Percentiles rank a stretch among this genome's conserved stretches.
These are phyloP conservation scores for Kregervanrija pseudodelftensis DNA, from an alignment of 805 yeast genomes.

Conservation along the genomic window DNA sequence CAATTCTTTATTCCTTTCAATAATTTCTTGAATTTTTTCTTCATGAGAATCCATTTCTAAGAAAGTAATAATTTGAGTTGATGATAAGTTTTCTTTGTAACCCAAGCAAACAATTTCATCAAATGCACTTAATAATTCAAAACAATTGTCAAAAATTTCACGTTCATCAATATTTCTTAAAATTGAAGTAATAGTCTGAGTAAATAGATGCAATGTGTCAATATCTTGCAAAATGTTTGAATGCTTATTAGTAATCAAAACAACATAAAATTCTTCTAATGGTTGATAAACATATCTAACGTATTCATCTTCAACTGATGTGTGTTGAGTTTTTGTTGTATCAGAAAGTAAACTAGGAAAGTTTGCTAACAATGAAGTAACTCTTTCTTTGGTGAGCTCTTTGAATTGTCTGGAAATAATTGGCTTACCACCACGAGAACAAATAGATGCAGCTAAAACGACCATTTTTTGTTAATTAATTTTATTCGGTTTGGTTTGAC, in stretches of 20 bases:
- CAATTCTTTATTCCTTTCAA: constrained; percentile 91
- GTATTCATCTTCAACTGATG: constrained; percentile 86
- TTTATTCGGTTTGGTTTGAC: neutral
- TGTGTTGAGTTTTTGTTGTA: constrained; percentile 68
- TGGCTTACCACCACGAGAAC: constrained; percentile 90
- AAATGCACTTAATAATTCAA: constrained; percentile 83
- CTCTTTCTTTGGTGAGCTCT: constrained; percentile 77
- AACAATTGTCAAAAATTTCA: constrained; percentile 77
- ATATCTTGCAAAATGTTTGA: constrained; percentile 93
- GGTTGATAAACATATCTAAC: constrained; percentile 95
- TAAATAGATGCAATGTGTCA: constrained; percentile 80
- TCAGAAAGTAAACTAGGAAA: constrained; percentile 75
- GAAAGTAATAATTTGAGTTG: constrained; percentile 78
- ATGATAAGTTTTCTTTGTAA: constrained; percentile 77
- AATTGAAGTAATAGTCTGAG: constrained; percentile 71
- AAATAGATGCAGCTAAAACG: constrained; percentile 88
- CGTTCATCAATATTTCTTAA: constrained; percentile 70
- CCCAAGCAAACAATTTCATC: constrained; percentile 92
- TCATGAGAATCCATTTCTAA: constrained; percentile 98
- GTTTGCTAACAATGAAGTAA: constrained; percentile 75
- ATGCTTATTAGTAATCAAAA: constrained; percentile 81
- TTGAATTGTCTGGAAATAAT: constrained; percentile 87
- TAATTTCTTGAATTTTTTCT: constrained; percentile 96
- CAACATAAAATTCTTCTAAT: constrained; percentile 85
- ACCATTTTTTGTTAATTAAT: constrained; percentile 40